Base-by-base conservation (phyloP, 768 basidiomycete species). In the Mycena leptocephala region DNA sequence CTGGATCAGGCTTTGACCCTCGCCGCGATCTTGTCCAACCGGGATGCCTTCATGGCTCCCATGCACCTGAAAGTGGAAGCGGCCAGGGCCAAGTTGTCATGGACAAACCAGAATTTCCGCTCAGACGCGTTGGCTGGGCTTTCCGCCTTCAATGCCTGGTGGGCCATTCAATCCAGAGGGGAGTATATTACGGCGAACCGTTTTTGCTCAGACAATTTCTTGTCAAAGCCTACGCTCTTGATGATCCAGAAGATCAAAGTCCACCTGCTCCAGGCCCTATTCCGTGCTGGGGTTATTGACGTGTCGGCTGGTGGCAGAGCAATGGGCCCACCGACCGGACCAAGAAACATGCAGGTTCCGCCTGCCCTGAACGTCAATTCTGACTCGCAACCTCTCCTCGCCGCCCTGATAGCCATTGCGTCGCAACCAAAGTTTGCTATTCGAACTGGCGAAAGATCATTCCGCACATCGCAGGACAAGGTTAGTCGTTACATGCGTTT, bases 371-470 rank as follows among this genome's bases (percentile, higher is more conserved):
- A 96, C 78, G 83, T 84, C 51, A 95, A 97, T 79, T 89, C 89
- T n/a, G 87, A 93, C 64, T 95, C 93, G 28, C 82, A 93, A 20
- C 95, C 97, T 14, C 84, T 98, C 30, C 86, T 98, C 33, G 93
- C 95, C 16, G 96, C 94, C 10, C 87, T 99, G 67, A 95, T 98
- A 81, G 92, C 96, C 13, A 91, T 95, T 65, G 96, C 96, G 0
- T 92, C 92, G 2, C 96, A 97, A 80, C 97, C 97, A 28, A 97
- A 97, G 83, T 98, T 97, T 83, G 97, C 95, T 4, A 90, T 98
- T 67, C 88, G 94, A 65, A 92, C 91, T 8, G 90, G 92, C 2
- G 93, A 93, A 55, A 92, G 88, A 82, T 89, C 88, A 8, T 91
- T 91, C 74, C 89, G 96, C 55, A 98, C 97, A 3, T 88, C 92